Base-by-base conservation (phyloP, 176 grass and related monocot species). In the Lolium rigidum region DNA sequence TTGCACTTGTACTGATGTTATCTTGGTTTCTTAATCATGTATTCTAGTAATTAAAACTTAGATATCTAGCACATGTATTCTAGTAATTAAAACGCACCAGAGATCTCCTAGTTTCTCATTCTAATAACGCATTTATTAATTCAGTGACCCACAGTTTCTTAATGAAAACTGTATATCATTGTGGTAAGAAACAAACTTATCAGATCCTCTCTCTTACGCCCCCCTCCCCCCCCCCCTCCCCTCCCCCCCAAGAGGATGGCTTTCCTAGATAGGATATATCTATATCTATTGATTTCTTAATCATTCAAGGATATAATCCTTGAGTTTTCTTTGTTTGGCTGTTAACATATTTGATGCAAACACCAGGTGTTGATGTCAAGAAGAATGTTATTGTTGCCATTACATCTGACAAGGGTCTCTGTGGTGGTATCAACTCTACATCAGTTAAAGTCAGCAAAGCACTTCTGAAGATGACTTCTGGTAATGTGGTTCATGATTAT, bases 391-490 rank as follows among this genome's bases (percentile, higher is more conserved):
- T 98, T 79, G 84, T 98, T 57, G 67, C 86, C 70, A 87, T 98
- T 82, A 91, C 93, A 28, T 95, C 96, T 80, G 96, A 98, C 82
- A 98, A 98, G 86, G 96, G 96, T 61, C 93, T 98, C 59, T 98
- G 96, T 82, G 96, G 96, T 77, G 93, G 96, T 78, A 98, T 98
- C 82, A 98, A 95, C 76, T 94, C 96, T 59, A 94, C 93, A 76
- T 92, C 96, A 37, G 96, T 95, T 43, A 98, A 92, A 98, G 86
- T 98, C 82, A 95, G 96, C 91, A 98, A 90, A 88, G 89, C 93
- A 80, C 93, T 98, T 51, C 89, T 88, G 57, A 94, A 92, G 57
- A 79, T 95, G 58, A 95, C 91, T 70, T 89, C 93, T 80, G 96
- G 95, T 98, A 92, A 79, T 70, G 57, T 78, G 15, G 57, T 71